Evolutionary conservation across 2,329 filamentous ascomycete species (phyloP), one percentile per base, ranked within the genome.

Genomic region (Fusarium beomiforme): DNA sequence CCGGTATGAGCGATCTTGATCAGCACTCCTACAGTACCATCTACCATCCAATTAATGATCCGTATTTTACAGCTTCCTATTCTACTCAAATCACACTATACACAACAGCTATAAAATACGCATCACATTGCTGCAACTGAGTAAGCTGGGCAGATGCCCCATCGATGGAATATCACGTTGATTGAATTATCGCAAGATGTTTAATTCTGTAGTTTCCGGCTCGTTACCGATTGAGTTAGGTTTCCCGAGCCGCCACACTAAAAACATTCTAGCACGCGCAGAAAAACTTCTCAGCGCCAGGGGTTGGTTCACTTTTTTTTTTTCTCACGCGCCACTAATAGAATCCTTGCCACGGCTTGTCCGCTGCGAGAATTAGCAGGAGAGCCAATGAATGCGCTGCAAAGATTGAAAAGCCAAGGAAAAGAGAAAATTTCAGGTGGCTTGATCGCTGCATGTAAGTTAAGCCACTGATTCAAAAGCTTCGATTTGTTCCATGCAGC

Each of bases 401-500:
- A 53, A 59, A n/a, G 47, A 31, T 60, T 60, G 13, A 37, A 33
- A 24, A 46, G 61, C 56, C 58, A 67, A 69, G 42, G 7, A 13
- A 42, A 19, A 29, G 41, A 56, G 53, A 49, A 51, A 61, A 69
- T 70, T 70, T 56, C 47, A 17, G 31, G 42, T 69, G 57, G 65
- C 64, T 68, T 68, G 64, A 64, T 68, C 11, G 29, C 65, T 59
- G 64, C 64, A 64, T n/a, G 55, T 46, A 53, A 44, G 57, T 57
- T 46, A 53, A 44, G 57, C 61, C 59, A 59, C 43, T 24, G 37
- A 62, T 58, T 23, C 23, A 26, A 59, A 59, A 36, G 36, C 61
- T 64, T 64, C 61, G 42, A 69, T 70, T 69, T 69, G 46, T 71
- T 71, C 53, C 54, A 72, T 71, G 69, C 69, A 66, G 58, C 54